Base-by-base conservation (phyloP, 352 stramenopile species). In the Globisporangium acanthophoron region DNA sequence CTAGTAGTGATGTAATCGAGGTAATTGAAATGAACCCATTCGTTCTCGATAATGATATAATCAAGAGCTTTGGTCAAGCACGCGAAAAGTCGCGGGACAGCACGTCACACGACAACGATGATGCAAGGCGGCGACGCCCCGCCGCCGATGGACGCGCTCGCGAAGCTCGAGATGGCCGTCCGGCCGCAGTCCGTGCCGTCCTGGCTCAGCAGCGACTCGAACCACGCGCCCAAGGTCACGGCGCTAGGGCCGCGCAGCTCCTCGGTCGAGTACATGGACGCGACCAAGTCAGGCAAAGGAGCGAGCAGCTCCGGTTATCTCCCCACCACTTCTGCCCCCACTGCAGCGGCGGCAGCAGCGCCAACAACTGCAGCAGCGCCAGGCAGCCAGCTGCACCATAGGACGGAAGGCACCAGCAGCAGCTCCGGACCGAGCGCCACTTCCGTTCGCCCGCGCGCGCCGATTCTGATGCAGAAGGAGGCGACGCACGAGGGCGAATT, bases 191-290 rank as follows among this genome's bases (percentile, higher is more conserved):
- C 80, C 20, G 77, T 88, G 31, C 77, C 77, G 7, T 86, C 80
- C 2, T 90, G 80, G 80, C 74, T 90, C 65, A 85, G 65, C 60
- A 88, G 80, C 58, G 80, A 87, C 65, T 78, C 70, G 7, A 80
- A 86, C 55, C 80, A 90, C 55, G 77, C 76, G 1, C 77, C 77
- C 1, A 90, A 88, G 54, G 61, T 87, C 48, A 76, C 75, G 35
- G 54, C 69, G 18, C 71, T 89, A 2, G 79, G 79, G 9, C 78
- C 78, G 7, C 70, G 78, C 3, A 71, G 74, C 15, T 71, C 72
- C 21, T 67, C 65, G 20, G 78, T 85, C 44, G 74, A 87, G 58
- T 72, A 82, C 55, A 69, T 87, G 18, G 78, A 89, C 27, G 45
- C 43, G 8, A 43, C 50, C n/a, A 44, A n/a, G 4, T 39, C 13